These are phyloP conservation scores for Xylariomycetidae sp. DNA, from an alignment of 2,329 filamentous ascomycete species.

Conservation along the genomic window DNA sequence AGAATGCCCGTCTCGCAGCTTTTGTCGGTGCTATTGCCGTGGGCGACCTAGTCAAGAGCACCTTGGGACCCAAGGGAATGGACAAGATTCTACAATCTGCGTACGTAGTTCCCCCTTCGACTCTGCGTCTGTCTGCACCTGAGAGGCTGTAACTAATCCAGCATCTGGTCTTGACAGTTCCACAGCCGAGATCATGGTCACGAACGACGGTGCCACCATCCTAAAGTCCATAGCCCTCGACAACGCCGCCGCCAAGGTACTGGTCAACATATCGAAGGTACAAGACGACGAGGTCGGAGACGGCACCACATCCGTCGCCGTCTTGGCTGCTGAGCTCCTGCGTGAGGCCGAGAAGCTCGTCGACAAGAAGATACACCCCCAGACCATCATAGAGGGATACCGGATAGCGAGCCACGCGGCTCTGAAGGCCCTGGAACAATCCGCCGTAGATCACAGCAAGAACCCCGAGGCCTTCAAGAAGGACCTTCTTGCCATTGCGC, in stretches of 20 bases:
- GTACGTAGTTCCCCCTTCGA: conserved; percentile 56
- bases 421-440: conserved; percentile 75
- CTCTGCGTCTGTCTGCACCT: background rate
- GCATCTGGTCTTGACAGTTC: conserved; percentile 53
- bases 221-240: conserved; percentile 97
- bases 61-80: conserved; percentile 96
- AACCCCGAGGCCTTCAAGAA: conserved; percentile 79
- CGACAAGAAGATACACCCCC: conserved; percentile 96
- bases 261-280: conserved; percentile 99
- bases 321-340: conserved; percentile 89
- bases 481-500: conserved; percentile 84
- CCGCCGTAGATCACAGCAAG: conserved; percentile 85
- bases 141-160: conserved; percentile 12
- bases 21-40: conserved; percentile 98
- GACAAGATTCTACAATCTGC: conserved; percentile 97
- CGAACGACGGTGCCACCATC: conserved; percentile 97
- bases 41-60: conserved; percentile 95
- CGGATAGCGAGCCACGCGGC: conserved; percentile 92
- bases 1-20: conserved; percentile 97
- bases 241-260: conserved; percentile 95
- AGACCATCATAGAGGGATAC: conserved; percentile 99
- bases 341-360: conserved; percentile 96
- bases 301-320: conserved; percentile 95
- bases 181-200: conserved; percentile 95
- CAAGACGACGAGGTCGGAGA: conserved; percentile 99